Base-by-base conservation (phyloP, 1,284 basidiomycete species). In the Cryptococcus amylolentus region DNA sequence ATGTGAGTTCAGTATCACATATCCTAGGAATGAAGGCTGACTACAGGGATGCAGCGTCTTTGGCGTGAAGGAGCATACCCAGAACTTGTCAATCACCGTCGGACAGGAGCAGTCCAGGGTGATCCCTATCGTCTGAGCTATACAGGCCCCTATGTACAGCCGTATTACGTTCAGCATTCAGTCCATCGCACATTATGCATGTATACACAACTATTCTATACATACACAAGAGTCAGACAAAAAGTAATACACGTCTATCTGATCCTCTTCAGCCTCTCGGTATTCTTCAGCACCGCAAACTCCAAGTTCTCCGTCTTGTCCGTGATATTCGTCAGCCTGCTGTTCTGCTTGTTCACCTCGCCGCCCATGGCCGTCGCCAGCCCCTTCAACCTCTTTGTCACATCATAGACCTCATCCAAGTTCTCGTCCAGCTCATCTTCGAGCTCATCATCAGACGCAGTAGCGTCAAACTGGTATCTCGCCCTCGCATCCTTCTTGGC, bases 381-480 rank as follows among this genome's bases (percentile, higher is more conserved):
- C 27, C 86, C 84, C 78, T 93, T 95, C 64, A 99, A 82, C 53
- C 88, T 81, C 77, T 87, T 88, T 4, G 89, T 86, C 49, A 89
- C 83, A 56, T 87, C 86, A 45, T 84, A 80, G 58, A 96, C 91
- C 77, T 97, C 92, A 73, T 92, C 86, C 50, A 99, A 78, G 75
- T 98, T 98, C 63, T 86, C 84, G 68, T 98, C 95, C 26, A 98
- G 73, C 73, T 94, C 83, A 60, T 84, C 80, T 66, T 85, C 84
- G 49, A 84, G 70, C 78, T 97, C 93, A 70, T 98, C 94, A 70
- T 99, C 96, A n/a, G 89, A 92, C 16, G 84, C 89, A 39, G 87
- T 89, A n/a, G 87, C 86, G 65, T 98, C 95, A 68, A 98, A 98
- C 76, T 98, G 94, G 76, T 86, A 98, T 28, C 89, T 84, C 70